Evolutionary conservation across 805 yeast species (phyloP), one percentile per base, ranked within the genome.

Genomic region (Candida stauntonica): DNA sequence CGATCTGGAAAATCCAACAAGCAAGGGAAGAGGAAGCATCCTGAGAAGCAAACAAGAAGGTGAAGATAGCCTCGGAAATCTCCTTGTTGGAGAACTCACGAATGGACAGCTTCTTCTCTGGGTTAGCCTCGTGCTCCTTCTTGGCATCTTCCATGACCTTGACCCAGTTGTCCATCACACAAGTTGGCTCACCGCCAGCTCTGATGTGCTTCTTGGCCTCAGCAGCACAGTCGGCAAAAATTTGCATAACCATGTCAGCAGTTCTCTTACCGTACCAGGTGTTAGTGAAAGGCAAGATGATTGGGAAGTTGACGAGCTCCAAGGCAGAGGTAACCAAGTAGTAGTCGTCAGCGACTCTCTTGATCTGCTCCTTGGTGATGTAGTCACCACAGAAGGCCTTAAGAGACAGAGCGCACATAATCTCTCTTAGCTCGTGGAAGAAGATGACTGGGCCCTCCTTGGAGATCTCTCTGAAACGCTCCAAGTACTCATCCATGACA

Each of bases 11-110:
- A 56, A 93, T 72, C 99, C 99, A 93, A 65, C 98, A 91, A 47
- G 96, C 93, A 52, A 94, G 80, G 4, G 97, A 86, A 1, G 97
- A 88, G 7, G 96, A 85, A 17, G 99, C 99, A 66, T 93, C 99
- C 67, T 93, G 99, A 5, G 96, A 85, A 6, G 99, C 99, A 63
- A 93, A 93, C 62, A 93, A 69, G 64, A 93, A 93, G 12, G 99
- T 93, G 75, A 93, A 93, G 46, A 93, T 78, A 39, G 95, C 95
- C 69, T 93, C 98, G 16, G 96, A 85, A 54, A 93, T 91, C 64
- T 93, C 99, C 63, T 73, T 82, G 68, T 89, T 79, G 41, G 88
- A 65, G 66, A 93, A 93, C 46, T 83, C 91, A 61, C 97, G 80
- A 50, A 86, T 74, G 51, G 75, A 66, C 29, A 77, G 59, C 60